These are phyloP conservation scores for Annulohypoxylon moriforme DNA, from an alignment of 495 filamentous ascomycete species.

Conservation along the genomic window DNA sequence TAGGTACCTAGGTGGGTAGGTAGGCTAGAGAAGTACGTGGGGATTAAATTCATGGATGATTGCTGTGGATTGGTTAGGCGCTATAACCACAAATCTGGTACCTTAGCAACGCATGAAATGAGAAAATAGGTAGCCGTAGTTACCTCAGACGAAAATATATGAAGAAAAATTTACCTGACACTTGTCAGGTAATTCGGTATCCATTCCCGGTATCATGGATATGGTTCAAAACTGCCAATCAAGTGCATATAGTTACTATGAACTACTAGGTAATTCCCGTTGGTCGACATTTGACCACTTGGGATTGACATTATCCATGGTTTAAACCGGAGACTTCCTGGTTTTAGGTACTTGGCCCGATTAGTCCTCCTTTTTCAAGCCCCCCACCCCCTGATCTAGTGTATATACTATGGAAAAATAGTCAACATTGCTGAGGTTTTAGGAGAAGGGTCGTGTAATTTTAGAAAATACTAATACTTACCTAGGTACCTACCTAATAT, in stretches of 20 bases:
- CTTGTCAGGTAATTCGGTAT: neutral
- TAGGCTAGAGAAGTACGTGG: neutral
- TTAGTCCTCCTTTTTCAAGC: slow-evolving; percentile 4
- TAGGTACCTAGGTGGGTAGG: neutral
- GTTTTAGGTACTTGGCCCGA: slow-evolving; percentile 15
- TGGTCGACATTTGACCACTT: slow-evolving; percentile 11
- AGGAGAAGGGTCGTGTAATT: neutral
- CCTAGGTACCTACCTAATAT: neutral
- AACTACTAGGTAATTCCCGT: slow-evolving; percentile 19
- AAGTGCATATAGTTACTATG: slow-evolving; percentile 2
- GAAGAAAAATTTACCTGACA: neutral
- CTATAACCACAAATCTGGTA: neutral
- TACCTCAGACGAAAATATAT: neutral
- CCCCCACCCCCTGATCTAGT: neutral
- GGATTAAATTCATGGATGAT: neutral
- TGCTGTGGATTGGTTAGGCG: neutral
- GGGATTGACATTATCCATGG: slow-evolving; percentile 21
- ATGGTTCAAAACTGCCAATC: slow-evolving; percentile 9
- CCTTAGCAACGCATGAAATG: neutral
- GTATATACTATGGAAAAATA: neutral
- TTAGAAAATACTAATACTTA: neutral
- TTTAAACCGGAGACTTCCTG: slow-evolving; percentile 24
- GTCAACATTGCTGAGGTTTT: neutral
- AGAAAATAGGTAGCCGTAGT: neutral
- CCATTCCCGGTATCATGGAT: slow-evolving; percentile 11